phyloP scores from a whole-genome alignment of 139 green algal species.

The Deuterostichococcus epilithicus region DNA sequence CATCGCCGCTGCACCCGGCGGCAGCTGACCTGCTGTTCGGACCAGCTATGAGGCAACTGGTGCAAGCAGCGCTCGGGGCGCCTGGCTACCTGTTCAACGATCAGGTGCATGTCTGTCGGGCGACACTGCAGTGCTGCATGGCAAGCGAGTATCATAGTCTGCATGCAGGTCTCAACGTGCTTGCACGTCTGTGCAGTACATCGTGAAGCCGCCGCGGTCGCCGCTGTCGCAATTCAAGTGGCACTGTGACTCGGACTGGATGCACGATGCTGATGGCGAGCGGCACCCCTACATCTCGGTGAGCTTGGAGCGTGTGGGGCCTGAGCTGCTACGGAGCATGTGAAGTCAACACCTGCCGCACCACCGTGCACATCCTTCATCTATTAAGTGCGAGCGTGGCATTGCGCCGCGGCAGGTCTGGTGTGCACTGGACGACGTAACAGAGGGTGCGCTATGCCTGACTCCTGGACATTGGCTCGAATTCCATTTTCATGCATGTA shows the following conservation, averaged over 20 bases:
- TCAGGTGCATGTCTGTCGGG: constrained; percentile 12
- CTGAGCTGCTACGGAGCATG: too few relatives aligned
- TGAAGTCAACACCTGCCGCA: too few relatives aligned
- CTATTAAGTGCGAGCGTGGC: not conserved
- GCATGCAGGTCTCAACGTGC: not conserved
- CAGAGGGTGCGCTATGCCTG: not conserved
- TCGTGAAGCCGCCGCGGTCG: constrained; percentile 27
- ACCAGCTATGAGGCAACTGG: constrained; percentile 2
- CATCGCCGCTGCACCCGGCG: not conserved
- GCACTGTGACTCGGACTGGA: constrained; percentile 37
- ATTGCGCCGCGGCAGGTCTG: not conserved
- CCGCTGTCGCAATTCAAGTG: constrained; percentile 18
- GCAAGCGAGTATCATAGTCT: not conserved
- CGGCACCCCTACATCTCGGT: constrained; percentile 21
- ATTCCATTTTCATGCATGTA: too few relatives aligned
- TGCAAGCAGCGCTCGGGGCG: constrained; percentile 10
- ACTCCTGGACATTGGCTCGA: too few relatives aligned
- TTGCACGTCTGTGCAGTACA: constrained; percentile 24
- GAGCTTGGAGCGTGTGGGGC: constrained; percentile 37
- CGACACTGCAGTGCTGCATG: not conserved
- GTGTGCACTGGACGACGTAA: not conserved
- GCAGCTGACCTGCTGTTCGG: constrained; percentile 14
- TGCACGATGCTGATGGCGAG: not conserved
- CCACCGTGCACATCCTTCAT: not conserved
- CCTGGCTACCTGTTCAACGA: constrained; percentile 25